Percentiles rank a stretch among this genome's conserved stretches.
These are phyloP conservation scores for Dillenia suffruticosa DNA, from an alignment of 164 flowering plant species.

Conservation along the genomic window DNA sequence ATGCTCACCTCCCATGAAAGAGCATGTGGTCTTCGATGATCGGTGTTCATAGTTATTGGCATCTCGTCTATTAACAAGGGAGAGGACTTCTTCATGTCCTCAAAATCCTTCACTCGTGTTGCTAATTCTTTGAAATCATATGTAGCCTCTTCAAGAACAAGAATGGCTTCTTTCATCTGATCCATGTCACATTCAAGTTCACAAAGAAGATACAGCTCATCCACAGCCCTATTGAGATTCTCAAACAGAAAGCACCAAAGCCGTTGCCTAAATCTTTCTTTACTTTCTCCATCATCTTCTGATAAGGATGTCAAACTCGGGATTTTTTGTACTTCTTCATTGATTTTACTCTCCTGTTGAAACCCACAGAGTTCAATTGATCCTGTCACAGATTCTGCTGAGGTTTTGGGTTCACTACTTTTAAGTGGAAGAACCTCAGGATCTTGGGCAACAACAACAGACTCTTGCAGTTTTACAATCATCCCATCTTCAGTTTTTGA, in stretches of 20 bases:
- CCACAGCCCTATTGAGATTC: conserved; percentile 92
- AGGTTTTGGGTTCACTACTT: conserved; percentile 19
- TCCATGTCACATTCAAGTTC: conserved; percentile 90
- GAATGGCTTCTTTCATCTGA: conserved; percentile 89
- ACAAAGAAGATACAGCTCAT: conserved; percentile 92
- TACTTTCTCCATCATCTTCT: conserved; percentile 66
- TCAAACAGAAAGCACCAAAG: conserved; percentile 94
- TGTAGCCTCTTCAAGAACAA: conserved; percentile 92
- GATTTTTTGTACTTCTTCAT: conserved; percentile 22
- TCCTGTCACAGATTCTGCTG: conserved; percentile 19
- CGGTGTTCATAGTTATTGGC: conserved; percentile 49
- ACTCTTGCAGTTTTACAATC: conserved; percentile 9
- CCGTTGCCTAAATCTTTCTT: conserved; percentile 89
- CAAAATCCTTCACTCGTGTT: conserved; percentile 77
- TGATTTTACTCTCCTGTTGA: conserved; percentile 10
- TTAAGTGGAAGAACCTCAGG: conserved; percentile 13
- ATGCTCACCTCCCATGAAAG: conserved; percentile 94
- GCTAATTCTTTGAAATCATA: conserved; percentile 78
- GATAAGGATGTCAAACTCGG: conserved; percentile 24
- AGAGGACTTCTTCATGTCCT: conserved; percentile 47
- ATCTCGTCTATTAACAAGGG: conserved; percentile 39
- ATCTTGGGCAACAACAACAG: conserved; percentile 14
- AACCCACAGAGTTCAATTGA: conserved; percentile 23
- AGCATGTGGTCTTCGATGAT: conserved; percentile 90
- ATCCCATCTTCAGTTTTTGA: conserved; percentile 16